Conservation (phyloP, 164 flowering plant genomes). For the Santalum album region DNA sequence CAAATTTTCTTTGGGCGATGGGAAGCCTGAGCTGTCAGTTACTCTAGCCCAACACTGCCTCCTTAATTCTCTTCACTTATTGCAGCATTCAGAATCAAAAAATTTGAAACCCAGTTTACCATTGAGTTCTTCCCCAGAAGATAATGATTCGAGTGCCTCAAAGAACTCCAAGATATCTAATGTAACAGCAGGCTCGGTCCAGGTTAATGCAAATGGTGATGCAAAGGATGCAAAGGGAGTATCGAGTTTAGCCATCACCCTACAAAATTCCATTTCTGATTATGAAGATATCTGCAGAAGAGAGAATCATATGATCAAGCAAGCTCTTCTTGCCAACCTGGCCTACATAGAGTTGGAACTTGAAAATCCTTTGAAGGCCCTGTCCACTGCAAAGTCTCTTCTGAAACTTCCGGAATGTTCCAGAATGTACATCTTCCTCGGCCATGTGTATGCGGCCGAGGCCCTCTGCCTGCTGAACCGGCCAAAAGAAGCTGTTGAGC, state of each 20-base stretch:
- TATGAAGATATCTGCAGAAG: conserved; percentile 47
- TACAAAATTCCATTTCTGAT: conserved; percentile 46
- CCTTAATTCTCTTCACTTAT: conserved; percentile 54
- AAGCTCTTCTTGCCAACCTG: conserved; percentile 67
- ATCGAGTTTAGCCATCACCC: conserved; percentile 24
- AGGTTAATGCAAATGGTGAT: conserved; percentile 60
- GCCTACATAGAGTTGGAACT: conserved; percentile 74
- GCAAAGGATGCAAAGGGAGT: conserved; percentile 58
- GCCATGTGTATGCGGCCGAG: not conserved
- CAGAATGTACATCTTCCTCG: not conserved
- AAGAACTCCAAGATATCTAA: conserved; percentile 28
- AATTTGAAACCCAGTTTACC: conserved; percentile 15
- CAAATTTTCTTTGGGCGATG: conserved; percentile 22
- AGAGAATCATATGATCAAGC: conserved; percentile 59
- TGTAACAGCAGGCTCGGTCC: conserved; percentile 20
- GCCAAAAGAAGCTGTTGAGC: not conserved
- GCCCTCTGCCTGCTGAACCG: conserved; percentile 4
- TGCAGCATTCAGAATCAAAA: conserved; percentile 25
- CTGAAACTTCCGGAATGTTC: conserved; percentile 42
- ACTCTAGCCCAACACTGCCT: conserved; percentile 72
- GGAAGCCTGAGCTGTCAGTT: conserved; percentile 49
- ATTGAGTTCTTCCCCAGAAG: conserved; percentile 19
- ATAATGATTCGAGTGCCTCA: conserved; percentile 24
- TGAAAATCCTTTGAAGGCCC: conserved; percentile 72
- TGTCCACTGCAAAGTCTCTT: conserved; percentile 50